Base-by-base conservation (phyloP, 2,329 filamentous ascomycete species). In the Penicillium sp. region DNA sequence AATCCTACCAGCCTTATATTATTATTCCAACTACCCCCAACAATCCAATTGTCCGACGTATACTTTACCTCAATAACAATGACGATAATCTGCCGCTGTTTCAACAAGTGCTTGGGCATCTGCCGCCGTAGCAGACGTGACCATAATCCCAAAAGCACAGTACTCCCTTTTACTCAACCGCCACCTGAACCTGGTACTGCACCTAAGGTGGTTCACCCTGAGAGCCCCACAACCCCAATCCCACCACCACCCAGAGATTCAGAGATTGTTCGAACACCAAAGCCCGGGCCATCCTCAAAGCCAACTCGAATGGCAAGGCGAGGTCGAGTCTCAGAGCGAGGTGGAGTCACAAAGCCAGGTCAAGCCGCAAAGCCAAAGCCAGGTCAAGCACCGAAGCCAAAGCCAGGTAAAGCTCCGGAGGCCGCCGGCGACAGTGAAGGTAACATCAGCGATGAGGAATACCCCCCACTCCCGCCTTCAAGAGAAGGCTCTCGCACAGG, bases 151-250 rank as follows among this genome's bases (percentile, higher is more conserved):
- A 8, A 3, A 29, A 2, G 8, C 27, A 5, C 31, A 33, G 0
- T 33, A 33, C 31, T 15, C 31, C 31, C 31, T 33, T 2, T 33
- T 15, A 15, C 5, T 13, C 2, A 27, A 43, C 7, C 7, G 23
- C 4, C 15, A 16, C 2, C 13, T 21, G 3, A 2, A 9, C 4
- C 16, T n/a, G 34, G 1, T 4, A 3, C 2, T 38, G 3, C 5
- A 38, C 34, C 16, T 38, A 2, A n/a, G 0, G 7, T n/a, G 8
- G 16, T 10, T 9, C 9, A n/a, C 16, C 34, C 16, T n/a, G 4
- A 4, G 34, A 16, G 0, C 11, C 31, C 11, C 11, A 5, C 31
- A 6, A 5, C 5, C 11, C 31, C 31, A 13, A 1, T 15, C 11
- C 31, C 31, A 33, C 31, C 31, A 2, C 31, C 31, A 33, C 31